phyloP scores from a whole-genome alignment of 2,329 filamentous ascomycete species.

The Diplocarpon rosae region DNA sequence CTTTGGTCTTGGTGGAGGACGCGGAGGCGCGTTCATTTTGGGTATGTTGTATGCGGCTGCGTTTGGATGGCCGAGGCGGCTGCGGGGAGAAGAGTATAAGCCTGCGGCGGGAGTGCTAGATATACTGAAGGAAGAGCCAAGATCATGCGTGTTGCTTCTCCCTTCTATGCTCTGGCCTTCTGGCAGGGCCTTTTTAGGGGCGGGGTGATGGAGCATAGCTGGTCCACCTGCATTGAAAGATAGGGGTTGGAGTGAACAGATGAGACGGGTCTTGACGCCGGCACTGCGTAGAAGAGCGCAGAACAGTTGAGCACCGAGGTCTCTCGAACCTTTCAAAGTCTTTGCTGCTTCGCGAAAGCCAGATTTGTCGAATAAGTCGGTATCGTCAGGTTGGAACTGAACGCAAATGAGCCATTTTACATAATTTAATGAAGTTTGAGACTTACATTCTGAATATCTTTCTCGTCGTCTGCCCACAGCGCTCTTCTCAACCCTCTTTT shows the following conservation, averaged over 20 bases:
- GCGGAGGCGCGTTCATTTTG: conserved; percentile 29
- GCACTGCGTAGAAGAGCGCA: conserved; percentile 75
- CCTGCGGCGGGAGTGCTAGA: conserved; percentile 4
- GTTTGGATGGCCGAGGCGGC: conserved; percentile 26
- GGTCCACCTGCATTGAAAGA: conserved; percentile 32
- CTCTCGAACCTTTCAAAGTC: conserved; percentile 67
- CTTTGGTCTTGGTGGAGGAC: conserved; percentile 28
- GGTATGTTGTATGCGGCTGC: conserved; percentile 44
- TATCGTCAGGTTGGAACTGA: conserved; percentile 22
- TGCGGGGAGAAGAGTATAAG: conserved; percentile 16
- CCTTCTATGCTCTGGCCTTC: conserved; percentile 27
- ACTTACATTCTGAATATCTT: conserved; percentile 47
- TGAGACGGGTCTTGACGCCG: conserved; percentile 71
- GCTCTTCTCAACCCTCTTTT: conserved; percentile 59
- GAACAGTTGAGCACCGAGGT: conserved; percentile 82
- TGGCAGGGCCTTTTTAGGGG: conserved; percentile 15
- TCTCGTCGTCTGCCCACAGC: conserved; percentile 62
- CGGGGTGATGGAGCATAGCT: conserved; percentile 26
- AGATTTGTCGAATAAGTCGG: conserved; percentile 56
- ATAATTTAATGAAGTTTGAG: too few species aligned
- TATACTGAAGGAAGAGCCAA: conserved; percentile 8
- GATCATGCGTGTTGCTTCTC: conserved; percentile 7
- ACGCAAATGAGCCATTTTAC: conserved; percentile 12
- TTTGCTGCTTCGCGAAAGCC: conserved; percentile 63
- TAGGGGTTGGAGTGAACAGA: conserved; percentile 82